phyloP scores from a whole-genome alignment of 805 yeast species.

The Ogataea methylovora region DNA sequence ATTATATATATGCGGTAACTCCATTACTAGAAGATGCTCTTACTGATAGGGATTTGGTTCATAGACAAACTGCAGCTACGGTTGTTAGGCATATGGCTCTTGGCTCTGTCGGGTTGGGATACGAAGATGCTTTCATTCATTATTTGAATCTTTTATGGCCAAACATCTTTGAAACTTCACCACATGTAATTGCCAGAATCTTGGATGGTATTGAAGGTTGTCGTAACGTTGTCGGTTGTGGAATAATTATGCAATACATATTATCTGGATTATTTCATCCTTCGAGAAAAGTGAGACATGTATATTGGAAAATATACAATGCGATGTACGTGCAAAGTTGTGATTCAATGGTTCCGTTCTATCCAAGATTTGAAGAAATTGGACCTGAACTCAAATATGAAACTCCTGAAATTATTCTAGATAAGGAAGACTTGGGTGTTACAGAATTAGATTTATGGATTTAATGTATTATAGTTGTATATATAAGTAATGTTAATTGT shows the following conservation, averaged over 20 bases:
- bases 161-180: conserved; percentile 88
- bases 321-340: conserved; percentile 63
- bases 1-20: conserved; percentile 72
- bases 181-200: conserved; percentile 84
- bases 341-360: conserved; percentile 76
- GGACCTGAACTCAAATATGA: conserved; percentile 14
- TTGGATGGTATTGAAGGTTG: conserved; percentile 73
- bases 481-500: neutral
- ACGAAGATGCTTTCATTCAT: conserved; percentile 80
- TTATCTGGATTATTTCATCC: conserved; percentile 93
- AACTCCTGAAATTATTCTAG: conserved; percentile 5
- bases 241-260: conserved; percentile 63
- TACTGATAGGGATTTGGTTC: conserved; percentile 85
- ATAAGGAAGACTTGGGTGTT: conserved; percentile 18
- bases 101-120: conserved; percentile 66
- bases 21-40: conserved; percentile 85
- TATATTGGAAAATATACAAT: conserved; percentile 85
- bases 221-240: conserved; percentile 68
- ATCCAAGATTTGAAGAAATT: conserved; percentile 48
- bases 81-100: conserved; percentile 78
- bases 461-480: conserved; percentile 1
- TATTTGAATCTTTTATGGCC: conserved; percentile 78
- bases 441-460: conserved; percentile 24
- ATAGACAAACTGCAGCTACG: conserved; percentile 91
- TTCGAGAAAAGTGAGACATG: conserved; percentile 73